These are phyloP conservation scores for Chytridium lagenaria DNA, from an alignment of 371 early-diverging fungal species.

Conservation along the genomic window DNA sequence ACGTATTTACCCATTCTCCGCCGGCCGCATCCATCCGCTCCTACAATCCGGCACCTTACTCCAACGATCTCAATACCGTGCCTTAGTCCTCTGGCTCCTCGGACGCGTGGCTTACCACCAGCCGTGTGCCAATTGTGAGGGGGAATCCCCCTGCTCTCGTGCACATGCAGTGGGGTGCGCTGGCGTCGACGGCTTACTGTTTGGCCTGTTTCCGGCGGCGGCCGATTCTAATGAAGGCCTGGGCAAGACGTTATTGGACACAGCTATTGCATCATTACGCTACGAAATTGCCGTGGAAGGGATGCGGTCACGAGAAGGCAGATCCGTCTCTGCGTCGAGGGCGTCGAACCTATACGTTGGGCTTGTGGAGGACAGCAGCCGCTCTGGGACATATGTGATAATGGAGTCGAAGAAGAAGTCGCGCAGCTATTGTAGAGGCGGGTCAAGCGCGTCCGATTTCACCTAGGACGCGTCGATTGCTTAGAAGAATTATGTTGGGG, in stretches of 20 bases:
- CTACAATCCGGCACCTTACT: slow-evolving; percentile 6
- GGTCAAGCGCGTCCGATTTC: not conserved
- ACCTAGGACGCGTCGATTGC: not conserved
- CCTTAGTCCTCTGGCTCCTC: slow-evolving; percentile 16
- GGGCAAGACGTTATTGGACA: not conserved
- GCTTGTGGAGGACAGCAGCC: not conserved
- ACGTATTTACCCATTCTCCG: too few relatives aligned
- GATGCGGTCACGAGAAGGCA: not conserved
- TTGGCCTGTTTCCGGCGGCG: not conserved
- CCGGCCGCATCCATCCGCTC: not conserved
- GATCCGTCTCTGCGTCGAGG: not conserved
- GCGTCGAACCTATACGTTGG: not conserved
- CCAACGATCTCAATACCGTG: not conserved
- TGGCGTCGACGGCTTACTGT: not conserved
- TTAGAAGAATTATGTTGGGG: not conserved
- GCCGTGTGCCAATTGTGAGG: slow-evolving; percentile 15
- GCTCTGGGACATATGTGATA: not conserved
- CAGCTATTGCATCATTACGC: too few relatives aligned
- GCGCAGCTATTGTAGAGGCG: not conserved
- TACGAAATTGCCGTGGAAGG: too few relatives aligned
- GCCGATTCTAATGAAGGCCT: not conserved
- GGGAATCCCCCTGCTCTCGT: not conserved
- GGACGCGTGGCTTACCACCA: slow-evolving; percentile 26
- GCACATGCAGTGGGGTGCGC: not conserved
- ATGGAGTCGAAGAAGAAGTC: not conserved